Conservation (phyloP, 345 rosid species). For the Draba incana region DNA sequence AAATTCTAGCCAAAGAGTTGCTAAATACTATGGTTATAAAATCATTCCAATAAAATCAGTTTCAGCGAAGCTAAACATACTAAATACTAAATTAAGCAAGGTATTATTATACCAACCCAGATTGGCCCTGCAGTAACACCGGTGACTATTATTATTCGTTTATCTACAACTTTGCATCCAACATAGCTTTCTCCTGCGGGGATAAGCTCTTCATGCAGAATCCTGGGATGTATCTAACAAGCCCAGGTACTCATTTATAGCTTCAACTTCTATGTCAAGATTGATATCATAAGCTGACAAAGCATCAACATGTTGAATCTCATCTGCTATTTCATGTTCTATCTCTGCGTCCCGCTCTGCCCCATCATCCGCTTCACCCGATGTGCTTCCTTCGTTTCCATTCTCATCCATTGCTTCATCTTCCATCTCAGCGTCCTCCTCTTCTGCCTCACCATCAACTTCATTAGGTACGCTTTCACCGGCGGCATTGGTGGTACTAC, state of each 20-base stretch:
- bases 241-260: conserved; percentile 64
- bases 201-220: conserved; percentile 14
- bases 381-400: conserved; percentile 14
- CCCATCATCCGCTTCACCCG: conserved; percentile 29
- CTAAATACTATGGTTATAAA: too few species aligned
- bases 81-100: conserved; percentile 6
- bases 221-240: conserved; percentile 54
- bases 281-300: conserved; percentile 80
- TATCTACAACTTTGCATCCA: conserved; percentile 16
- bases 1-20: too few species aligned
- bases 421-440: conserved; percentile 85
- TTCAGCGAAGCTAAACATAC: background rate
- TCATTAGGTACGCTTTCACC: conserved; percentile 27
- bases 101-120: conserved; percentile 24
- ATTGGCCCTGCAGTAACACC: conserved; percentile 5
- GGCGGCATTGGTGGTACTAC: conserved; percentile 5
- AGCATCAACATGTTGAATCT: conserved; percentile 55
- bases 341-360: conserved; percentile 70
- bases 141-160: conserved; percentile 5
- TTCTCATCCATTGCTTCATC: conserved; percentile 58
- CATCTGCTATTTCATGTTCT: conserved; percentile 71
- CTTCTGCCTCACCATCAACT: conserved; percentile 34
- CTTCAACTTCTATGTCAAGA: conserved; percentile 71
- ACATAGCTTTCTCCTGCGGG: background rate
- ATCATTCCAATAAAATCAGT: too few species aligned